Evolutionary conservation across 208 protist genomes (phyloP).

Genomic region (Acanthamoeba castellanii): DNA sequence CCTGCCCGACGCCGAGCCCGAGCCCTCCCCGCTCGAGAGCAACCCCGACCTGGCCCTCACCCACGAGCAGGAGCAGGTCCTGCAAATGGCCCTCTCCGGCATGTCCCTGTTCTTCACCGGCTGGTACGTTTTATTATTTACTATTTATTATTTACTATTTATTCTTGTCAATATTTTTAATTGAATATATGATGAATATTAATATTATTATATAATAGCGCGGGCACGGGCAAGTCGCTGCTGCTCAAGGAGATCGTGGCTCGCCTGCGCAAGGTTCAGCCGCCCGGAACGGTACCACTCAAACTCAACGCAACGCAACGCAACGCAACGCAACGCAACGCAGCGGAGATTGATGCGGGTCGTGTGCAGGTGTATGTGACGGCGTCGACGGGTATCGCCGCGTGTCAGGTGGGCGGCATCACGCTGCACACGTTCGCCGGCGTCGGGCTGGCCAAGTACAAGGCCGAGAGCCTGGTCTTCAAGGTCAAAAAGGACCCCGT

Average conservation of each 20-base stretch:
- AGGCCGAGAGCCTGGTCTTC: constrained; percentile 62
- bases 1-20: constrained; percentile 44
- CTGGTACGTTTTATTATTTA: background rate
- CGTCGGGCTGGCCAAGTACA: constrained; percentile 64
- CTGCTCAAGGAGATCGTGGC: constrained; percentile 81
- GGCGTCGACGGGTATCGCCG: constrained; percentile 85
- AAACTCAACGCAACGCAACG: too few relatives aligned
- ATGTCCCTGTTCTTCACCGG: constrained; percentile 60
- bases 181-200: background rate
- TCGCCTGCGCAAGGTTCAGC: constrained; percentile 46
- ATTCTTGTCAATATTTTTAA: too few relatives aligned
- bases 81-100: constrained; percentile 58
- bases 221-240: constrained; percentile 87
- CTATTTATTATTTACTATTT: background rate
- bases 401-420: constrained; percentile 83
- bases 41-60: constrained; percentile 58
- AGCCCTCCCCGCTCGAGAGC: constrained; percentile 21
- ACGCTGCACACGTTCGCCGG: constrained; percentile 85
- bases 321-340: too few relatives aligned
- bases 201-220: constrained; percentile 51
- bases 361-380: constrained; percentile 77
- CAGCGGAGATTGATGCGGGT: too few relatives aligned
- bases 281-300: constrained; percentile 8
- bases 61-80: constrained; percentile 48
- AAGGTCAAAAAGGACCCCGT: constrained; percentile 47